Evolutionary conservation across 441 rosid genomes (phyloP).

Genomic region (Raphanus hybrid): DNA sequence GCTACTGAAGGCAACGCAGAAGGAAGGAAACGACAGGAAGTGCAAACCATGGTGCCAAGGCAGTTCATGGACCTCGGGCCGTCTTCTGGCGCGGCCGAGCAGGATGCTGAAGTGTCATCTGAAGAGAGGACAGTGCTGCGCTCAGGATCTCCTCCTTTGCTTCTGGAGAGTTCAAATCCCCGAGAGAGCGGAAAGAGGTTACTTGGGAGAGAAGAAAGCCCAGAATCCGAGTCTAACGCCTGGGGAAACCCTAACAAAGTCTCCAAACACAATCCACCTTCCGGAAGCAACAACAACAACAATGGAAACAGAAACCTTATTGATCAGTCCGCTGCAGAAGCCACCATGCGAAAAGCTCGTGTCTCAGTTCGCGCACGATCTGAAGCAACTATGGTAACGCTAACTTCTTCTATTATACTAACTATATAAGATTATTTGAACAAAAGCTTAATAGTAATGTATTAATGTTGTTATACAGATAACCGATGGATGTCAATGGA

Average conservation of each 20-base stretch:
- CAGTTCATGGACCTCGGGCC: constrained; percentile 78
- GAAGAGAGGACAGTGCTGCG: constrained; percentile 56
- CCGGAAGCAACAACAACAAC: constrained; percentile 16
- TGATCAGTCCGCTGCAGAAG: constrained; percentile 66
- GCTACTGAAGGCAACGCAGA: constrained; percentile 28
- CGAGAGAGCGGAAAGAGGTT: constrained; percentile 47
- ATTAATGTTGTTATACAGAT: constrained; percentile 37
- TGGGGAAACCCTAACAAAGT: constrained; percentile 57
- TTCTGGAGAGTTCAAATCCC: constrained; percentile 36
- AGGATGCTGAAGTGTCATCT: constrained; percentile 62
- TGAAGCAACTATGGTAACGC: constrained; percentile 89
- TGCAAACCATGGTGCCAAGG: constrained; percentile 58
- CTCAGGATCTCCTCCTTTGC: constrained; percentile 38
- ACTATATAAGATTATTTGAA: neutral
- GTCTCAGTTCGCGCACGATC: constrained; percentile 98
- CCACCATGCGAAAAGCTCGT: constrained; percentile 96
- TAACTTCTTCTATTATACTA: neutral
- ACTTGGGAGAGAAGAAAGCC: constrained; percentile 61
- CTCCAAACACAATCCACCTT: constrained; percentile 46
- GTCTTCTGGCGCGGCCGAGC: constrained; percentile 46
- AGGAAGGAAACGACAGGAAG: constrained; percentile 35
- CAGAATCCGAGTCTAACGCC: constrained; percentile 59
- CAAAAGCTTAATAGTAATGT: neutral
- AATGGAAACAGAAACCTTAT: constrained; percentile 35
- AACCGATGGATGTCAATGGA: constrained; percentile 65